phyloP scores from a whole-genome alignment of 345 rosid species.

The Excoecaria agallocha region DNA sequence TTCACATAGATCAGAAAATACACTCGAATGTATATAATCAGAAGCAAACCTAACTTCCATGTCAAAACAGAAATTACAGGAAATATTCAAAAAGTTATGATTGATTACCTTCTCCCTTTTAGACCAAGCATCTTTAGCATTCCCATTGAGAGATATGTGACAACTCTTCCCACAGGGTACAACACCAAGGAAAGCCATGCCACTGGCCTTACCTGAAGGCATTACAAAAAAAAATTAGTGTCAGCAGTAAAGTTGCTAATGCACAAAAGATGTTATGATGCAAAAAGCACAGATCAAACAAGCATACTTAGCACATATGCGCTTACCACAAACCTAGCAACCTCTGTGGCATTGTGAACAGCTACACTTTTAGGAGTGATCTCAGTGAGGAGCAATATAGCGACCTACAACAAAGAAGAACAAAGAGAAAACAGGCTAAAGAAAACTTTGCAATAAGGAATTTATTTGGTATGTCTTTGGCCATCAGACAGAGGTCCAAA shows the following conservation, averaged over 20 bases:
- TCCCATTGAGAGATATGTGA: conserved; percentile 92
- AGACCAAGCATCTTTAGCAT: conserved; percentile 91
- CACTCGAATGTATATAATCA: not conserved
- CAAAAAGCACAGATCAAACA: conserved; percentile 6
- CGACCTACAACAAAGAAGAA: conserved; percentile 53
- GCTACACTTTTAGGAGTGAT: conserved; percentile 99
- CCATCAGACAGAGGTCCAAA: not conserved
- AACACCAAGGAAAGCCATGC: conserved; percentile 96
- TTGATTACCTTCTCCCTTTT: conserved; percentile 78
- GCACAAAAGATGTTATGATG: conserved; percentile 4
- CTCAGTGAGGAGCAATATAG: conserved; percentile 88
- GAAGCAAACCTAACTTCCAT: not conserved
- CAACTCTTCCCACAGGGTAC: conserved; percentile 95
- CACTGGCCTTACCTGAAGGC: conserved; percentile 95
- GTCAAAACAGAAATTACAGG: not conserved
- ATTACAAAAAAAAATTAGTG: conserved; percentile 39
- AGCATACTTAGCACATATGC: not conserved
- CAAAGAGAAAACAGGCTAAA: conserved; percentile 9
- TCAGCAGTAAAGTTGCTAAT: conserved; percentile 12
- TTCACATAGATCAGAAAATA: not conserved
- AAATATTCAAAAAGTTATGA: conserved; percentile 1
- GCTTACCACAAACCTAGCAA: conserved; percentile 93
- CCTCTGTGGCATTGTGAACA: conserved; percentile 92
- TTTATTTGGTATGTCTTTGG: not conserved
- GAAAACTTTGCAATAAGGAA: conserved; percentile 10